phyloP scores from a whole-genome alignment of 345 rosid genomes.

The Euphorbia pulcherrima region DNA sequence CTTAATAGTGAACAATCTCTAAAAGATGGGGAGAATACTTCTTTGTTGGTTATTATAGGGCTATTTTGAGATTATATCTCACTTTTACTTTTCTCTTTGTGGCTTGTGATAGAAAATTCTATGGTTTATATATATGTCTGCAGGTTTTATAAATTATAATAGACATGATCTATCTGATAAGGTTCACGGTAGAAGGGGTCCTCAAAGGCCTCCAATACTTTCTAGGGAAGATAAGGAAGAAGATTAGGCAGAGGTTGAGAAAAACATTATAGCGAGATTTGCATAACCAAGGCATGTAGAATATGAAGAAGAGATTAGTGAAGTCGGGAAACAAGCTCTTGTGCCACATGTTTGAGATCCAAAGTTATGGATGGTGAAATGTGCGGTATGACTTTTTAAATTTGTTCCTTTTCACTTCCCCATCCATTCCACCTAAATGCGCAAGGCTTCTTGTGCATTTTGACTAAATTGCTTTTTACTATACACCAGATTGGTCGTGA shows the following conservation, averaged over 20 bases:
- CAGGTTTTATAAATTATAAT: slow-evolving; percentile 80
- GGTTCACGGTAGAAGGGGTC: slow-evolving; percentile 63
- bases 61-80: neutral
- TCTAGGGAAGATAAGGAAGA: slow-evolving; percentile 72
- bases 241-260: slow-evolving; percentile 86
- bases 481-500: slow-evolving; percentile 76
- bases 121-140: slow-evolving; percentile 9
- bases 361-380: slow-evolving; percentile 68
- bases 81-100: slow-evolving; percentile 1
- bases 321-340: slow-evolving; percentile 95
- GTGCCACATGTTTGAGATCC: slow-evolving; percentile 96
- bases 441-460: neutral
- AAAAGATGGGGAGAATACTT: neutral
- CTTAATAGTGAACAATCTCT: neutral
- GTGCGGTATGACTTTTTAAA: slow-evolving; percentile 39
- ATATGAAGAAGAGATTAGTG: slow-evolving; percentile 95
- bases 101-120: slow-evolving; percentile 3
- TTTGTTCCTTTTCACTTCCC: neutral
- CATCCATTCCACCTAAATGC: neutral
- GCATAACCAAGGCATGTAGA: slow-evolving; percentile 62
- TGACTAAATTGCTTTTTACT: slow-evolving; percentile 14
- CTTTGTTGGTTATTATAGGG: neutral
- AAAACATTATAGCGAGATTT: slow-evolving; percentile 74
- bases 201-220: slow-evolving; percentile 52
- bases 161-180: slow-evolving; percentile 81